Evolutionary conservation across 768 basidiomycete species (phyloP), one percentile per base, ranked within the genome.

Genomic region (Aureoboletus auriporus): DNA sequence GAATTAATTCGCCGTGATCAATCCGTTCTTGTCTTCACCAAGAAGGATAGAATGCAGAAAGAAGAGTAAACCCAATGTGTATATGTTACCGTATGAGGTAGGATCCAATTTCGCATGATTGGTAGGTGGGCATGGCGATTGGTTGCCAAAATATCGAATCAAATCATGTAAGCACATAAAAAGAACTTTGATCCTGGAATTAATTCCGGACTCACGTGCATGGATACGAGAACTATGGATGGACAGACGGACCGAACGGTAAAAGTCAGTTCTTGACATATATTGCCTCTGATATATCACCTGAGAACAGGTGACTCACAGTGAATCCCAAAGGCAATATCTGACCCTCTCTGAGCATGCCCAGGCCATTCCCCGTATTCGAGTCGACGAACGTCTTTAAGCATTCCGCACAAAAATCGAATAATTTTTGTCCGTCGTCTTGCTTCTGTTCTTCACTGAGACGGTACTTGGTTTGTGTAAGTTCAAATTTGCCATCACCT

Each of bases 371-470:
- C 11, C 72, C 75, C 13, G 83, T 69, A 44, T 90, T 89, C 14
- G 84, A 83, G 27, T 85, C 80, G 55, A 97, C 77, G 68, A 98
- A 99, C 7, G 80, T 83, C 67, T 89, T 87, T 50, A 98, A 70
- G 64, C 89, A 96, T 64, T 95, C 86, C 0, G 92, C 96, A 64
- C 95, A 98, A 62, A 99, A 99, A 70, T 99, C 96, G 57, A 99
- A 97, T 44, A 99, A 71, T 51, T 85, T 86, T 64, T 92, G 86
- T 6, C 94, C 96, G n/a, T 97, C 93, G 7, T 89, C 91, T 50
- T 96, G 93, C 69, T 99, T 99, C 68, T 98, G 96, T 61, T 97
- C 96, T 63, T 99, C 96, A 1, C 90, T 84, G 39, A 99, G 80
- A 43, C 94, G 87, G 69, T 97, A 98, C 69, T 99, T 99, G 31